Evolutionary conservation across 306 rosid genomes (phyloP).

Genomic region (Cucumis melo): DNA sequence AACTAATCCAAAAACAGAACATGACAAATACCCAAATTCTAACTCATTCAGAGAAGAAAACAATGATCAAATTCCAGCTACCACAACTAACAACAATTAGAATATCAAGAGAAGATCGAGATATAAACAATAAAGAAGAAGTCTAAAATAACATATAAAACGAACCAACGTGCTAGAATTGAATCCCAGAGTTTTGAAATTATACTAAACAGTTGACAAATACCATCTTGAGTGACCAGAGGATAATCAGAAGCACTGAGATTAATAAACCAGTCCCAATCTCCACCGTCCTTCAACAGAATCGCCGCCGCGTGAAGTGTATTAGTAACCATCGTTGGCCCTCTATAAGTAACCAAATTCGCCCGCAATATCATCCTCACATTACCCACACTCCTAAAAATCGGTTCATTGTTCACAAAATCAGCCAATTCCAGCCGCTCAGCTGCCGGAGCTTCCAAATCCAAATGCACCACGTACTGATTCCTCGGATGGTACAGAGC

Average conservation of each 20-base stretch:
- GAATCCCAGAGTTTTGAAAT: neutral
- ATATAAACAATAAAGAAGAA: neutral
- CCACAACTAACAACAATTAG: neutral
- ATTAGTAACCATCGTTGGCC: slow-evolving; percentile 64
- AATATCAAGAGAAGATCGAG: neutral
- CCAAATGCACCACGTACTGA: slow-evolving; percentile 54
- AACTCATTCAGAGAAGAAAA: neutral
- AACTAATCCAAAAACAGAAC: neutral
- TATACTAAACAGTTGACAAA: neutral
- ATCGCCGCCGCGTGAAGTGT: slow-evolving; percentile 69
- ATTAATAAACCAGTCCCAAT: slow-evolving; percentile 80
- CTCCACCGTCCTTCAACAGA: slow-evolving; percentile 46
- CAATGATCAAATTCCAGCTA: neutral
- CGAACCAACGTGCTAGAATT: neutral
- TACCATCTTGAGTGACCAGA: slow-evolving; percentile 71
- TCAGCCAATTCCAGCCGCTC: slow-evolving; percentile 46
- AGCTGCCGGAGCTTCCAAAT: slow-evolving; percentile 44
- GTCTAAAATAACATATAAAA: neutral
- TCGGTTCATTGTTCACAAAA: slow-evolving; percentile 37
- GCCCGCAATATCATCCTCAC: slow-evolving; percentile 47
- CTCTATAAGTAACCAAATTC: slow-evolving; percentile 60
- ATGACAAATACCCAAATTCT: neutral
- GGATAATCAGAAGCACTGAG: slow-evolving; percentile 74
- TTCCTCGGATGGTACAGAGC: slow-evolving; percentile 64
- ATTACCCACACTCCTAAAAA: slow-evolving; percentile 34